Percentiles rank a stretch among this genome's conserved stretches.
Conservation (phyloP, 495 filamentous ascomycete species). For the Podospora comata region DNA sequence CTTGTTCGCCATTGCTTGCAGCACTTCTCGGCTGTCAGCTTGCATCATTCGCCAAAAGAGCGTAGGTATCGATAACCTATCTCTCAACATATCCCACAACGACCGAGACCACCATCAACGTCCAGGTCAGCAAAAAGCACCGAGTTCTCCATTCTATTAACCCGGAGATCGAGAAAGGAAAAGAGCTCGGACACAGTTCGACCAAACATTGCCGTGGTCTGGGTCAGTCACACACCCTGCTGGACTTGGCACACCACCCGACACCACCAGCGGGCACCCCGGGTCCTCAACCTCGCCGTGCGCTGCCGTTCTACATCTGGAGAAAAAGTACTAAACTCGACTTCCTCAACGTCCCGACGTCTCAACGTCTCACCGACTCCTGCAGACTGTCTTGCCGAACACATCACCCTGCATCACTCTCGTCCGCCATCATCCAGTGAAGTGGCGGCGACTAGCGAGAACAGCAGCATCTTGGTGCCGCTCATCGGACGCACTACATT, state of each 20-base stretch:
- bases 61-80: background rate
- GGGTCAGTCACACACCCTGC: background rate
- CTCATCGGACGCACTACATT: constrained; percentile 5
- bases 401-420: constrained; percentile 27
- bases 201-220: background rate
- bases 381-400: constrained; percentile 24
- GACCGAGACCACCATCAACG: background rate
- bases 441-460: constrained; percentile 19
- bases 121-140: background rate
- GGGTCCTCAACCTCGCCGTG: background rate
- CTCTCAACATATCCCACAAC: background rate
- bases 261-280: background rate
- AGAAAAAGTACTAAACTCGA: background rate
- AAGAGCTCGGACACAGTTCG: background rate
- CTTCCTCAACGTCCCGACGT: constrained; percentile 26
- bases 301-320: background rate
- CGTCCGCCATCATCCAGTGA: constrained; percentile 20
- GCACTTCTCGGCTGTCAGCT: background rate
- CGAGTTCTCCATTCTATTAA: background rate
- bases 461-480: constrained; percentile 20
- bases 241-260: constrained; percentile 12
- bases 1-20: background rate
- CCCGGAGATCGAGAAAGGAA: background rate
- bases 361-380: constrained; percentile 24
- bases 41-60: background rate